A percentile compares a stretch with the other conserved stretches of the same genome.
phyloP scores from a whole-genome alignment of 768 basidiomycete species.

The Calocera cornea region DNA sequence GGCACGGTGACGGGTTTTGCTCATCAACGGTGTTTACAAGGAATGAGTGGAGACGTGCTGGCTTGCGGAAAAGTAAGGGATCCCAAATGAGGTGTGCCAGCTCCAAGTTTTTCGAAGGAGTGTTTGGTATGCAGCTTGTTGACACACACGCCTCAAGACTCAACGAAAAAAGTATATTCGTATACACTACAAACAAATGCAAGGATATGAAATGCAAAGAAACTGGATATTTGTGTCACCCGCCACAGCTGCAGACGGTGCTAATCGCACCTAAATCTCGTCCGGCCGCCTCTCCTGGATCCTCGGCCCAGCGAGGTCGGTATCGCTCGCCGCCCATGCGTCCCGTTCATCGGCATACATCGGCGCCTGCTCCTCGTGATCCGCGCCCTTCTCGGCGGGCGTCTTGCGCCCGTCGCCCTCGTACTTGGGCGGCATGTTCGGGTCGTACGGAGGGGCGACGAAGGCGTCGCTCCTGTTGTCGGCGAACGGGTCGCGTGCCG shows the following conservation, averaged over 20 bases:
- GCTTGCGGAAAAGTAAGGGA: too few relatives aligned
- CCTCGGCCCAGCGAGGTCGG: constrained; percentile 2
- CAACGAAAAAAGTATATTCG: neutral
- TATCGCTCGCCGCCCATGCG: neutral
- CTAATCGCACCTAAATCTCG: neutral
- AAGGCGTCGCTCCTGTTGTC: neutral
- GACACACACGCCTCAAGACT: neutral
- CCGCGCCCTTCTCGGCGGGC: neutral
- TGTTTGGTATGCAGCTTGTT: too few relatives aligned
- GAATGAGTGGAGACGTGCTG: too few relatives aligned
- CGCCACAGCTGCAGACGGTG: neutral
- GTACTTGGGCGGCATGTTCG: constrained; percentile 1
- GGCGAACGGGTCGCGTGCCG: neutral
- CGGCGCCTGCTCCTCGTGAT: neutral
- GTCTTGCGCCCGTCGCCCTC: neutral
- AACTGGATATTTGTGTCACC: neutral
- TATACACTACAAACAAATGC: neutral
- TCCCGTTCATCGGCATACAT: neutral
- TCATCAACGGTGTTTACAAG: too few relatives aligned
- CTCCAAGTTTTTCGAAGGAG: too few relatives aligned
- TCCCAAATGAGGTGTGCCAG: too few relatives aligned
- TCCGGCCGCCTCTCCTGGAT: constrained; percentile 2
- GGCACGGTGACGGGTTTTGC: too few relatives aligned
- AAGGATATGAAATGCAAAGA: neutral
- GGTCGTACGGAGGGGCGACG: neutral